phyloP scores from a whole-genome alignment of 2,329 filamentous ascomycete genomes.

The Aspergillus sp. region DNA sequence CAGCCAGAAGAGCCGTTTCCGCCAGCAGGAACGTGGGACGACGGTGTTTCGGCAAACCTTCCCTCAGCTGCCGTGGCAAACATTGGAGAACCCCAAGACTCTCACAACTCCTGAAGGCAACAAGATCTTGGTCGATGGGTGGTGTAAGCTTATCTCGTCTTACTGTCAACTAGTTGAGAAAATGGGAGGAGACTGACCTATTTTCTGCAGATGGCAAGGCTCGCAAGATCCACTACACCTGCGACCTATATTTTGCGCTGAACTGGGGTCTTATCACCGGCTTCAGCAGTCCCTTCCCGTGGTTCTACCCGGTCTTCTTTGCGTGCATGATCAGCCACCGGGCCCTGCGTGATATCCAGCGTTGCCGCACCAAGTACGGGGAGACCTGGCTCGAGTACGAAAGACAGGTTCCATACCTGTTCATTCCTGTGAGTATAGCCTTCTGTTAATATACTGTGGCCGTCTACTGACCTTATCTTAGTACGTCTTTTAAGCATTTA shows the following conservation, averaged over 20 bases:
- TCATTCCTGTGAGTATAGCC: constrained; percentile 57
- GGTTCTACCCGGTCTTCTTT: constrained; percentile 85
- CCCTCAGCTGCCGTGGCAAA: constrained; percentile 84
- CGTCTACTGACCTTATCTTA: constrained; percentile 7
- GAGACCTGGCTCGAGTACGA: constrained; percentile 77
- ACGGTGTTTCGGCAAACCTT: constrained; percentile 65
- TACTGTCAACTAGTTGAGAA: no score
- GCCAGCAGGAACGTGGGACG: constrained; percentile 67
- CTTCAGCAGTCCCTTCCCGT: constrained; percentile 73
- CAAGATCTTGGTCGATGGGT: constrained; percentile 73
- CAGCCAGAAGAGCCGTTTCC: constrained; percentile 89
- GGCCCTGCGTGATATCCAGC: constrained; percentile 64
- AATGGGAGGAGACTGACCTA: not conserved
- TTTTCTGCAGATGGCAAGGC: constrained; percentile 53
- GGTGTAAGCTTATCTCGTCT: constrained; percentile 51
- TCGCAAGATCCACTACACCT: constrained; percentile 73
- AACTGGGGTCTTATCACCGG: constrained; percentile 75
- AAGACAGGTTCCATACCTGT: constrained; percentile 70
- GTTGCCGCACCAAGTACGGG: constrained; percentile 70
- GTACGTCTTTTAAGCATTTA: constrained; percentile 25
- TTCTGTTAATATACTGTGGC: not conserved
- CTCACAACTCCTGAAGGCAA: constrained; percentile 67
- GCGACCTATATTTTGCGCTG: constrained; percentile 68
- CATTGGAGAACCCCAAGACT: constrained; percentile 68
- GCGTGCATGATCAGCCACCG: constrained; percentile 71